phyloP scores from a whole-genome alignment of 257 asterid genomes.

The Misopates orontium region DNA sequence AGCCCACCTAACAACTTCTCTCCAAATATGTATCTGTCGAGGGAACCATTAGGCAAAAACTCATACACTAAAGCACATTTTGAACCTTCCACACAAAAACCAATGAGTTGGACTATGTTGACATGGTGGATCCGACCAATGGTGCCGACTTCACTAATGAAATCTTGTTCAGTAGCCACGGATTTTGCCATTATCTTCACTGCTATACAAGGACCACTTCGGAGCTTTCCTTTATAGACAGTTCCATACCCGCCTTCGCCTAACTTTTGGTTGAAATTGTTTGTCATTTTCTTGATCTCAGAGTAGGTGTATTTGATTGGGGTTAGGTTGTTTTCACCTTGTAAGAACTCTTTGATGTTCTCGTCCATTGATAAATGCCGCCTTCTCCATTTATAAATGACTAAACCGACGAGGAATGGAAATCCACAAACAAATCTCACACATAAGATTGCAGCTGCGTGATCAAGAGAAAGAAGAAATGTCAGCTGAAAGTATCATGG shows the following conservation, averaged over 20 bases:
- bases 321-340: conserved; percentile 42
- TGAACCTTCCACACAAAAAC: conserved; percentile 47
- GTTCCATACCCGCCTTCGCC: conserved; percentile 53
- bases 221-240: conserved; percentile 53
- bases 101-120: conserved; percentile 51
- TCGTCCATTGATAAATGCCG: conserved; percentile 44
- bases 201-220: conserved; percentile 45
- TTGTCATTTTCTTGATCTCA: conserved; percentile 49
- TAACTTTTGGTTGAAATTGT: conserved; percentile 43
- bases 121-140: conserved; percentile 56
- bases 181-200: conserved; percentile 51
- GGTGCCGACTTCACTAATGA: conserved; percentile 53
- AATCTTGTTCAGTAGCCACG: conserved; percentile 42
- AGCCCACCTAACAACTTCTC: conserved; percentile 33
- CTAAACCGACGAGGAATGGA: conserved; percentile 37
- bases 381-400: conserved; percentile 41
- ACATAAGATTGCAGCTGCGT: conserved; percentile 33
- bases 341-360: conserved; percentile 40
- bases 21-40: conserved; percentile 40
- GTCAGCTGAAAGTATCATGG: not conserved
- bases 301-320: conserved; percentile 53
- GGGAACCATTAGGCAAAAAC: conserved; percentile 52
- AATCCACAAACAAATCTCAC: conserved; percentile 41
- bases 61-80: conserved; percentile 50
- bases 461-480: conserved; percentile 1